Evolutionary conservation across 768 basidiomycete genomes (phyloP).

Genomic region (Xerocomus spinulosus): DNA sequence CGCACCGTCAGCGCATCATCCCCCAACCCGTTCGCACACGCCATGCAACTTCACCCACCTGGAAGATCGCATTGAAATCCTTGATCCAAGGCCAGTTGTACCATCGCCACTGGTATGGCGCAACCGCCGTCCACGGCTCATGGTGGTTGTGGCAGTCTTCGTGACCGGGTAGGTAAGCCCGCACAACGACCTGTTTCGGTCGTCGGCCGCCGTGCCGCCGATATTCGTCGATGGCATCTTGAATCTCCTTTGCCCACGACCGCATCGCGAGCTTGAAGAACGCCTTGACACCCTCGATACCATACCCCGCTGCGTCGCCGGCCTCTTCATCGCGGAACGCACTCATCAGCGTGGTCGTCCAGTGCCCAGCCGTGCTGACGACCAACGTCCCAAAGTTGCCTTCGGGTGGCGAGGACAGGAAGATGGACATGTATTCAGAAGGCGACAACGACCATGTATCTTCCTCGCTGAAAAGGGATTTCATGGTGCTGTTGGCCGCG

Average conservation of each 20-base stretch:
- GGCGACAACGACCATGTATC: slow-evolving; percentile 49
- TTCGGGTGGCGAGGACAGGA: slow-evolving; percentile 42
- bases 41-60: too few species aligned
- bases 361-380: slow-evolving; percentile 64
- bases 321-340: slow-evolving; percentile 34
- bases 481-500: slow-evolving; percentile 23
- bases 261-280: slow-evolving; percentile 58
- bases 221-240: slow-evolving; percentile 39
- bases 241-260: slow-evolving; percentile 50
- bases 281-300: slow-evolving; percentile 49
- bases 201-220: slow-evolving; percentile 23
- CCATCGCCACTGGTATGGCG: slow-evolving; percentile 44
- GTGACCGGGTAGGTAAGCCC: slow-evolving; percentile 63
- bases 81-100: slow-evolving; percentile 65
- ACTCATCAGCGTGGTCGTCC: slow-evolving; percentile 55
- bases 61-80: slow-evolving; percentile 53
- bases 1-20: slow-evolving; percentile 1
- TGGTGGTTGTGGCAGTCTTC: slow-evolving; percentile 54
- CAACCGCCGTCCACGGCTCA: slow-evolving; percentile 44
- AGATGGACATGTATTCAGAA: slow-evolving; percentile 47
- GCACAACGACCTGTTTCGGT: slow-evolving; percentile 46
- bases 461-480: slow-evolving; percentile 53
- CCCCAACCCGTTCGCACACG: too few species aligned
- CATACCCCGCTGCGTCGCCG: slow-evolving; percentile 36
- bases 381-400: slow-evolving; percentile 58